Evolutionary conservation across 2,329 filamentous ascomycete species (phyloP).

Genomic region (Penicillium corylophilum): DNA sequence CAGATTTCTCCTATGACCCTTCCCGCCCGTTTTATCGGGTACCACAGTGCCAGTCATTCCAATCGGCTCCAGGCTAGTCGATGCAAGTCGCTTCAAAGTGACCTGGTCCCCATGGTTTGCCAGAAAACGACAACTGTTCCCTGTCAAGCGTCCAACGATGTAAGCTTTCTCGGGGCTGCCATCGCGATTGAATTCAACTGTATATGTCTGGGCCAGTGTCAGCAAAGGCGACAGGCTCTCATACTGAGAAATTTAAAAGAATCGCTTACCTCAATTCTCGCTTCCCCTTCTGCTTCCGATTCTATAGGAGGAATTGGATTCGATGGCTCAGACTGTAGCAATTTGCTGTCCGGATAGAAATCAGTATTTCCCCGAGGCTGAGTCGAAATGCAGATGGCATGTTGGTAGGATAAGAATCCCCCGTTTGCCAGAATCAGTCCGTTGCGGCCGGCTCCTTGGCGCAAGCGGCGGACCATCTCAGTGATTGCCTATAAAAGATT

Average conservation of each 20-base stretch:
- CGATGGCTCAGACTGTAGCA: slow-evolving; percentile 47
- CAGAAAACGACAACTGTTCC: slow-evolving; percentile 52
- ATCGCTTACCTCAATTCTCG: slow-evolving; percentile 51
- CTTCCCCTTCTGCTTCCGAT: slow-evolving; percentile 51
- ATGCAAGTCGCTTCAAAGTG: slow-evolving; percentile 6
- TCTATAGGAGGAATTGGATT: slow-evolving; percentile 42
- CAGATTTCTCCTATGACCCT: slow-evolving; percentile 5
- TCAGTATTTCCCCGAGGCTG: slow-evolving; percentile 38
- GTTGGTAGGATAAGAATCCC: slow-evolving; percentile 64
- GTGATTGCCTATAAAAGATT: slow-evolving; percentile 45
- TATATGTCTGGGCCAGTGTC: slow-evolving; percentile 53
- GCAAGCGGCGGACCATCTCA: slow-evolving; percentile 56
- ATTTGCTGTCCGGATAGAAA: slow-evolving; percentile 50
- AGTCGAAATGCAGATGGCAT: slow-evolving; percentile 59
- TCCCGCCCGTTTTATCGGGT: slow-evolving; percentile 1
- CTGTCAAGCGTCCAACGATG: slow-evolving; percentile 54
- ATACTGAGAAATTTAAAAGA: slow-evolving; percentile 9
- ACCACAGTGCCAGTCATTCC: slow-evolving; percentile 5
- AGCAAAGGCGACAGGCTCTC: background rate
- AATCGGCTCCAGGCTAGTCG: slow-evolving; percentile 6
- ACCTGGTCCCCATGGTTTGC: slow-evolving; percentile 46
- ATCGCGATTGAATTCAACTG: slow-evolving; percentile 56
- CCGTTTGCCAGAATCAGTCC: slow-evolving; percentile 66
- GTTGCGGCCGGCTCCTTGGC: slow-evolving; percentile 46
- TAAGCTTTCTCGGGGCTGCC: slow-evolving; percentile 50